Evolutionary conservation across 441 rosid genomes (phyloP), one percentile per base, ranked within the genome.

Genomic region (Pelargonium citronellum): DNA sequence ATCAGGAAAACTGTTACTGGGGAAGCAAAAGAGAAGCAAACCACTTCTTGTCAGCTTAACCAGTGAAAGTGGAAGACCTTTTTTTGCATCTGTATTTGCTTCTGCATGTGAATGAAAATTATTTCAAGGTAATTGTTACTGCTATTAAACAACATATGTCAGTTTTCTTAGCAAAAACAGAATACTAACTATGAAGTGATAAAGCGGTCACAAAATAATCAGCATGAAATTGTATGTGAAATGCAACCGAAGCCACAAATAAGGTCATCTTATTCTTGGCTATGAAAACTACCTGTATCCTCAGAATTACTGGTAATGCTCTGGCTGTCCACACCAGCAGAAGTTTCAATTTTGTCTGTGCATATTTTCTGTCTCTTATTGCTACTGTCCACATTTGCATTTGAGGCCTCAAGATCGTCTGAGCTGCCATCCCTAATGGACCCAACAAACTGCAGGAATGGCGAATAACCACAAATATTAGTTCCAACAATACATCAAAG

Each of bases 31-130:
- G 39, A 93, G 89, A 79, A 93, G 84, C 87, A 93, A 78, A 58
- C 97, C 97, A 77, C 97, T 87, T 69, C 82, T 84, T 46, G 85
- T 85, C 74, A 93, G 79, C 89, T 93, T 93, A 72, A 93, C 98
- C 65, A 93, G 74, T 60, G 97, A 91, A 78, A 93, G 88, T 73
- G 60, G 72, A 73, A 75, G 74, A 69, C 72, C 69, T 4, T 19
- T 79, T 60, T 80, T 83, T 66, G 43, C 76, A 30, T 43, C 64
- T 49, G 24, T 61, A 73, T 71, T 81, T 22, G 62, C 76, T 67
- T 80, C 74, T 62, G 69, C 73, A 70, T 61, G 55, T 27, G 81
- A 66, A 15, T 22, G 22, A 69, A 62, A 60, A 6, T 72, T 78
- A 74, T 64, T 15, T 79, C 16, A 71, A 71, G 11, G 72, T 64